phyloP scores from a whole-genome alignment of 2,329 filamentous ascomycete genomes.

The Venturia pyrina region DNA sequence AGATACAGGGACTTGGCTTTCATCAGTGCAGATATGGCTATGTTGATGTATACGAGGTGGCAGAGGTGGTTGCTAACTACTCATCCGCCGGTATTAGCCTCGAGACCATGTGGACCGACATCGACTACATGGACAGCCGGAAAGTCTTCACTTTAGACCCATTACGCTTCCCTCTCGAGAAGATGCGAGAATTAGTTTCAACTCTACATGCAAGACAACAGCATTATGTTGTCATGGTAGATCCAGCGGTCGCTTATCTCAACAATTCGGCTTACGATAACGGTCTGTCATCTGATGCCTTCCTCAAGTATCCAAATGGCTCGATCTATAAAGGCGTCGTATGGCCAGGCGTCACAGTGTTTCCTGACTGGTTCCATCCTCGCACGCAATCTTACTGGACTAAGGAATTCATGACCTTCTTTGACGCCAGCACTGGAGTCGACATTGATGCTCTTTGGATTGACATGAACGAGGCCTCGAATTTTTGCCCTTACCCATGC shows the following conservation, averaged over 20 bases:
- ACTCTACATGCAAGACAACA: conserved; percentile 58
- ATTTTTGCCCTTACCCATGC: conserved; percentile 38
- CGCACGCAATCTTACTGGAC: conserved; percentile 60
- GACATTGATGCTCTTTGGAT: conserved; percentile 66
- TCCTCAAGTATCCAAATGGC: conserved; percentile 42
- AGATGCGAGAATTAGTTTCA: conserved; percentile 55
- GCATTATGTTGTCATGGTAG: conserved; percentile 69
- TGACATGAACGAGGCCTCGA: conserved; percentile 44
- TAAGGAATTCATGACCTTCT: conserved; percentile 55
- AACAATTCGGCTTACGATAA: conserved; percentile 30
- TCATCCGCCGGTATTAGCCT: conserved; percentile 54
- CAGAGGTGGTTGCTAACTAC: conserved; percentile 59
- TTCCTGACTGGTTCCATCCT: conserved; percentile 67
- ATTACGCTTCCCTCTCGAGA: conserved; percentile 49
- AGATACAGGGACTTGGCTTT: conserved; percentile 32
- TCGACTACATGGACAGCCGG: conserved; percentile 45
- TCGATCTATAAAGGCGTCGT: conserved; percentile 54
- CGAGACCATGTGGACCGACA: conserved; percentile 66
- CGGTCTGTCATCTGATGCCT: conserved; percentile 52
- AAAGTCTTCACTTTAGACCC: conserved; percentile 56
- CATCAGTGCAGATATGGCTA: conserved; percentile 44
- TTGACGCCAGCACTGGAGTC: conserved; percentile 52
- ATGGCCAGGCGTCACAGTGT: conserved; percentile 65
- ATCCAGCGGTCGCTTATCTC: conserved; percentile 47
- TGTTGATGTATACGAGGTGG: conserved; percentile 52